These are phyloP conservation scores for Nissolia schottii DNA, from an alignment of 306 rosid species.

Conservation along the genomic window DNA sequence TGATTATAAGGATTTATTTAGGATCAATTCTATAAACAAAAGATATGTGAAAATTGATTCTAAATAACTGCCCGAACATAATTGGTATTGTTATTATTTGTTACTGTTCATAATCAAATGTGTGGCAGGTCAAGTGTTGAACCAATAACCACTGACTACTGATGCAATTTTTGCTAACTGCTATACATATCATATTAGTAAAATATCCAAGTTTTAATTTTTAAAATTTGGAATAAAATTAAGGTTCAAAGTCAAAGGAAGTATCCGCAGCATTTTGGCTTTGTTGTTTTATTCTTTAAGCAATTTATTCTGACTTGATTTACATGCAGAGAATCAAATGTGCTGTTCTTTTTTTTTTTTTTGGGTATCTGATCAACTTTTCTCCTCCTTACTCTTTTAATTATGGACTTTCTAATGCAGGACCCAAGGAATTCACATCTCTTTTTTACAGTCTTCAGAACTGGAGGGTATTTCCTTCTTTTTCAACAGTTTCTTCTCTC, in stretches of 20 bases:
- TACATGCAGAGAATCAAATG: neutral
- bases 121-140: neutral
- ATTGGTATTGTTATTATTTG: neutral
- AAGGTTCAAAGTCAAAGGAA: neutral
- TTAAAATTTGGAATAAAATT: neutral
- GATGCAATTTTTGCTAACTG: neutral
- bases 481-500: neutral
- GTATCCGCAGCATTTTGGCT: neutral
- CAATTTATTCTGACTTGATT: neutral
- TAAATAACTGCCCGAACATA: neutral
- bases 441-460: conserved; percentile 86
- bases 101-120: neutral
- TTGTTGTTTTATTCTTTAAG: neutral
- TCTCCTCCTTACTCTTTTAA: neutral
- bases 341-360: neutral
- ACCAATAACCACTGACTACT: neutral
- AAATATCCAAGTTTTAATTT: neutral
- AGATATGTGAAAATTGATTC: neutral
- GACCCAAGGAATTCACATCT: conserved; percentile 89
- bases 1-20: neutral
- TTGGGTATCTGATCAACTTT: neutral
- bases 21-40: neutral
- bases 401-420: conserved; percentile 37
- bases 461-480: conserved; percentile 69
- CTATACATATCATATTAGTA: neutral